These are phyloP conservation scores for Glycine latifolia DNA, from an alignment of 306 rosid species.

Conservation along the genomic window DNA sequence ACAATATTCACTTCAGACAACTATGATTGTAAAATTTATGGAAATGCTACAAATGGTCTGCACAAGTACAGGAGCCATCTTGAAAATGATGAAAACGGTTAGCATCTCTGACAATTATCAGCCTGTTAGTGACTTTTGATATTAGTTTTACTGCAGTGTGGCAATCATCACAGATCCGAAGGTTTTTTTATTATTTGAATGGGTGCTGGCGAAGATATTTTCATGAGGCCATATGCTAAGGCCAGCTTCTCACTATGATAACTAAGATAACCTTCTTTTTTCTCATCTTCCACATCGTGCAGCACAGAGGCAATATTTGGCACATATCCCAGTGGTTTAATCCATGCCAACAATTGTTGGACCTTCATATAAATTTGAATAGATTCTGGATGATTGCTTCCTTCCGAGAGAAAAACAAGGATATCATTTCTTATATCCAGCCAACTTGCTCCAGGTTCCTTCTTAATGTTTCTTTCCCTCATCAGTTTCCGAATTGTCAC, in stretches of 20 bases:
- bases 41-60: slow-evolving; percentile 69
- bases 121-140: slow-evolving; percentile 62
- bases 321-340: slow-evolving; percentile 68
- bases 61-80: slow-evolving; percentile 72
- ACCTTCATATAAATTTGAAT: slow-evolving; percentile 69
- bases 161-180: slow-evolving; percentile 88
- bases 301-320: slow-evolving; percentile 63
- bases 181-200: slow-evolving; percentile 77
- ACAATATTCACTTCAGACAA: slow-evolving; percentile 24
- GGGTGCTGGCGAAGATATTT: slow-evolving; percentile 66
- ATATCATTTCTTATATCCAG: slow-evolving; percentile 67
- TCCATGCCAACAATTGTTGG: slow-evolving; percentile 66
- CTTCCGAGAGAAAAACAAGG: slow-evolving; percentile 73
- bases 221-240: slow-evolving; percentile 74
- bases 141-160: slow-evolving; percentile 76
- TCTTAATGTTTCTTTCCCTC: slow-evolving; percentile 79
- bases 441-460: slow-evolving; percentile 93
- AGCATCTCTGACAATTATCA: slow-evolving; percentile 75
- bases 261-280: slow-evolving; percentile 77
- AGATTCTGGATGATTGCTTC: slow-evolving; percentile 72
- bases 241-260: slow-evolving; percentile 87
- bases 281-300: slow-evolving; percentile 77
- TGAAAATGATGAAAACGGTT: slow-evolving; percentile 84
- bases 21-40: neutral
- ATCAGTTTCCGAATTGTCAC: slow-evolving; percentile 70